Evolutionary conservation across 331 rosid species (phyloP).

Genomic region (Quercus tomentella): DNA sequence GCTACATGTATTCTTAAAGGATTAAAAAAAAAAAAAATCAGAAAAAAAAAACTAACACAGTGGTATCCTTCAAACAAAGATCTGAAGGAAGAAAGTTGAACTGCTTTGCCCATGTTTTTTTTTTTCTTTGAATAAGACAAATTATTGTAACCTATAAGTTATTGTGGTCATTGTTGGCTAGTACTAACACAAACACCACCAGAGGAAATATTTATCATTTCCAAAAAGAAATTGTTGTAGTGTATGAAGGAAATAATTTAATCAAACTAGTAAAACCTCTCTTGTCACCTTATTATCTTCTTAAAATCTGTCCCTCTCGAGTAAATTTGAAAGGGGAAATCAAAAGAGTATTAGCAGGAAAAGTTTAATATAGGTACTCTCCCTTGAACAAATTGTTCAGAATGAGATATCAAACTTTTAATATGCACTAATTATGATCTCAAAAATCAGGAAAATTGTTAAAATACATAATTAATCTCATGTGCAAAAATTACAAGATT

Average conservation of each 20-base stretch:
- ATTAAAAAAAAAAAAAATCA: not conserved
- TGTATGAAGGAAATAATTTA: not conserved
- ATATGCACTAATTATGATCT: not conserved
- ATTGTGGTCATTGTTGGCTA: not conserved
- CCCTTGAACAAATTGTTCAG: not conserved
- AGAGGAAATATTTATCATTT: not conserved
- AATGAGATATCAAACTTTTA: not conserved
- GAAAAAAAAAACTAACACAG: not conserved
- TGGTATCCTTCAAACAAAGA: not conserved
- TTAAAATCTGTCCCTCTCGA: not conserved
- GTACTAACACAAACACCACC: not conserved
- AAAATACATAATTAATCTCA: not conserved
- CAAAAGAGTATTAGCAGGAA: not conserved
- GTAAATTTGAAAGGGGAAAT: not conserved
- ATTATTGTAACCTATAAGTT: not conserved
- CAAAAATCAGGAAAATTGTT: not conserved
- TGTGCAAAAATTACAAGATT: not conserved
- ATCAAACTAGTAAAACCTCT: not conserved
- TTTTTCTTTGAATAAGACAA: not conserved
- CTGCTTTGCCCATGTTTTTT: not conserved
- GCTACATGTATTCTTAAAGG: too few species aligned
- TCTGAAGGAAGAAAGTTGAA: not conserved
- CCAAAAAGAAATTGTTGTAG: not conserved
- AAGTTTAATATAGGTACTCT: not conserved
- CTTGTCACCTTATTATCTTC: not conserved